These are phyloP conservation scores for Saprolegnia diclina DNA, from an alignment of 352 stramenopile genomes.

Conservation along the genomic window DNA sequence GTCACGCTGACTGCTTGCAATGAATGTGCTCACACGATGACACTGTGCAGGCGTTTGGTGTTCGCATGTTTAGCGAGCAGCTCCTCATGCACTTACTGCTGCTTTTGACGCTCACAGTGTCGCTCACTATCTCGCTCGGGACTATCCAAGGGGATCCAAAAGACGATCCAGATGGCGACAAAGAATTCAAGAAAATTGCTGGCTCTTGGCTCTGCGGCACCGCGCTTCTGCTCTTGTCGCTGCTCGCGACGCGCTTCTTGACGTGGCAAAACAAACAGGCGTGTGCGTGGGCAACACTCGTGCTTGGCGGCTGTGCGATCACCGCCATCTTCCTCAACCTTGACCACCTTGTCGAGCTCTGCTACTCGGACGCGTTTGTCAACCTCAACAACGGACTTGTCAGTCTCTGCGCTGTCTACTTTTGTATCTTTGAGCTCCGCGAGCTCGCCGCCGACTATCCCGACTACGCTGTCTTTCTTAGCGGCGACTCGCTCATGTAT, in stretches of 20 bases:
- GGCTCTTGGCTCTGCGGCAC: no score
- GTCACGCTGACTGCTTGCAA: no score
- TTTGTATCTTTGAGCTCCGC: not conserved
- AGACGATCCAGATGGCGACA: no score
- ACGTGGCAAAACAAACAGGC: not conserved
- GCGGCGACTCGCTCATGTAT: no score
- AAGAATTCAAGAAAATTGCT: no score
- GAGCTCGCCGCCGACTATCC: not conserved
- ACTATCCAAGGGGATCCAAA: no score
- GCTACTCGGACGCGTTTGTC: not conserved
- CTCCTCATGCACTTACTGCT: constrained; percentile 9
- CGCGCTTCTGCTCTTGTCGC: no score
- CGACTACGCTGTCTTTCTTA: no score
- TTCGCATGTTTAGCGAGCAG: constrained; percentile 2
- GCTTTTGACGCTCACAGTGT: not conserved
- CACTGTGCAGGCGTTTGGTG: not conserved
- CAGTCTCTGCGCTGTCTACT: not conserved
- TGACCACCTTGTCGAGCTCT: not conserved
- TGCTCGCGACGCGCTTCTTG: not conserved
- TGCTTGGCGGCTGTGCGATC: not conserved
- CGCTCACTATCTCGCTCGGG: not conserved
- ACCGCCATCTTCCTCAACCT: not conserved
- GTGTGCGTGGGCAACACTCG: no score
- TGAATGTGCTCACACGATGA: not conserved
- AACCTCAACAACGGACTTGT: not conserved